Conservation (phyloP, 2,329 filamentous ascomycete species). For the Madurella mycetomatis region DNA sequence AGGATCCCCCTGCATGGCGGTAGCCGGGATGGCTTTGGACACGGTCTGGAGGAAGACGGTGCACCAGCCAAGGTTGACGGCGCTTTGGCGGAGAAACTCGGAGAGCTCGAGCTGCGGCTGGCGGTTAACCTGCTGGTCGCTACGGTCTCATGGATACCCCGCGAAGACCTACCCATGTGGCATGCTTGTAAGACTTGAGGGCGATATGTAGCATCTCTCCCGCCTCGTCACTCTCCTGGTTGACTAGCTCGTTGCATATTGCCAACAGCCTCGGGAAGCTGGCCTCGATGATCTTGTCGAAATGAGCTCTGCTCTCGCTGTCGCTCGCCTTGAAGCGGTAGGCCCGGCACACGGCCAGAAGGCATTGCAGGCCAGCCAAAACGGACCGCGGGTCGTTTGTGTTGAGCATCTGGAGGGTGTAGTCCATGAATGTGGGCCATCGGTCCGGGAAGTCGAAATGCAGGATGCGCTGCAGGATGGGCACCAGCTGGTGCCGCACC, state of each 20-base stretch:
- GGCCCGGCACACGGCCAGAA: conserved; percentile 89
- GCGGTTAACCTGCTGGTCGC: conserved; percentile 26
- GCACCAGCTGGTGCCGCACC: conserved; percentile 88
- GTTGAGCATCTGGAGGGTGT: conserved; percentile 82
- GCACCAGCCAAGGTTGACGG: conserved; percentile 90
- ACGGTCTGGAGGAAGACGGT: conserved; percentile 90
- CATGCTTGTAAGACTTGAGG: conserved; percentile 96
- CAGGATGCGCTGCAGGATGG: conserved; percentile 91
- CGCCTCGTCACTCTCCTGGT: conserved; percentile 88
- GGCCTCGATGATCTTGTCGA: conserved; percentile 88
- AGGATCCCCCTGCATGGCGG: conserved; percentile 71
- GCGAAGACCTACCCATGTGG: conserved; percentile 71
- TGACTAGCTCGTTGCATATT: conserved; percentile 84
- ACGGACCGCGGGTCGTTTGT: conserved; percentile 82
- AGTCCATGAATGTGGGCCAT: conserved; percentile 93
- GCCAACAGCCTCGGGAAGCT: conserved; percentile 83
- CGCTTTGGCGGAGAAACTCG: conserved; percentile 68
- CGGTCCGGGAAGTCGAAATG: conserved; percentile 90
- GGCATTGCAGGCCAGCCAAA: conserved; percentile 87
- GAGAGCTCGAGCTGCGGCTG: conserved; percentile 76
- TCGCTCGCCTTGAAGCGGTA: conserved; percentile 87
- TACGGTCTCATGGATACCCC: neutral
- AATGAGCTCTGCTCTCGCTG: conserved; percentile 72
- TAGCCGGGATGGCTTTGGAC: conserved; percentile 74
- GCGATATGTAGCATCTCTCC: conserved; percentile 95